Evolutionary conservation across 2,329 filamentous ascomycete genomes (phyloP), one percentile per base, ranked within the genome.

Genomic region (Epichloe sylvatica): DNA sequence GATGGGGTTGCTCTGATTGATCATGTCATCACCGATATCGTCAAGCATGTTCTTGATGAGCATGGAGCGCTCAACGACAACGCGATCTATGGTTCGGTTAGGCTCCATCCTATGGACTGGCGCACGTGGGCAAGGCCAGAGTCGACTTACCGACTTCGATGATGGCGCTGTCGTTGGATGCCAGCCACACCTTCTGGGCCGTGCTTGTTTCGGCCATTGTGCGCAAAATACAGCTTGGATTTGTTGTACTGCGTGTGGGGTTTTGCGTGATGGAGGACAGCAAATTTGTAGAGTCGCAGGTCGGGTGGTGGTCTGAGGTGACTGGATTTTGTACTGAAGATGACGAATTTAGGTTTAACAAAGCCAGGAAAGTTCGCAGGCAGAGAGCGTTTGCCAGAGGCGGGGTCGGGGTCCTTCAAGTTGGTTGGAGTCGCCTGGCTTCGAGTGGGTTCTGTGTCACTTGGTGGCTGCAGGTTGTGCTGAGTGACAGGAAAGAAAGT

Each of bases 31-130:
- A 57, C 88, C 89, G 45, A 97, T 72, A 72, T 98, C 92, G 64
- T 95, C 90, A 43, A 98, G 78, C 84, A 98, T 84, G 76, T 97
- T 95, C 81, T 95, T 96, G 75, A 98, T 94, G 48, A 98, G 77
- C 62, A 96, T 81, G 3, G 88, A 95, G 57, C 91, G 86, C 74
- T 95, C 88, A 40, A 86, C 88, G 53, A 97, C 86, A 37, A 79
- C 74, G 56, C 87, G 86, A 56, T 94, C 89, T 86, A 23, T 54
- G 25, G 52, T 39, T 38, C 17, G 19, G 49, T 53, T 52, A 45
- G 23, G 23, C n/a, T 19, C 6, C 7, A 19, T 23, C 38, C 8
- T 15, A 8, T 15, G 8, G 30, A 11, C 19, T 11, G n/a, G 39
- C 40, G 23, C 47, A 4, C n/a, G 38, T 19, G 21, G 39, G 15